Evolutionary conservation across 768 basidiomycete species (phyloP).

Genomic region (Xerocomus brunneocitrinus): DNA sequence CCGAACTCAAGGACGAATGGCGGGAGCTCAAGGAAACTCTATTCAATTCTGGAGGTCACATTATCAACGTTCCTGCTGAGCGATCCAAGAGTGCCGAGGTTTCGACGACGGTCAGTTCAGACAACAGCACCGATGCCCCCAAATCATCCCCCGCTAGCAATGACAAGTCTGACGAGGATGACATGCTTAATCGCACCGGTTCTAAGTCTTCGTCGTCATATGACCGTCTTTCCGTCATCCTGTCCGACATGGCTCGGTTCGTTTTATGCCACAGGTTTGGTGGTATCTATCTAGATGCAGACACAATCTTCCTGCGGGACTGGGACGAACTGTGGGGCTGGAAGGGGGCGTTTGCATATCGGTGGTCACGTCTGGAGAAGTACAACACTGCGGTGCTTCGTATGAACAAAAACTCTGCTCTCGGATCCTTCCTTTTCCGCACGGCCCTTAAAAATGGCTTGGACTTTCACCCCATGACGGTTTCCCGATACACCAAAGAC

Average conservation of each 20-base stretch:
- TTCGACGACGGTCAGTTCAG: slow-evolving; percentile 12
- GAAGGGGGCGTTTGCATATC: slow-evolving; percentile 94
- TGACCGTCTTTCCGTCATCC: slow-evolving; percentile 86
- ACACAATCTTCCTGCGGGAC: slow-evolving; percentile 91
- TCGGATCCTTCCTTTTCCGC: slow-evolving; percentile 91
- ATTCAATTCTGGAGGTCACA: slow-evolving; percentile 84
- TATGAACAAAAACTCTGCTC: slow-evolving; percentile 87
- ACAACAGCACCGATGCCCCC: slow-evolving; percentile 22
- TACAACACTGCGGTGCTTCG: slow-evolving; percentile 97
- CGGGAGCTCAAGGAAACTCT: slow-evolving; percentile 63
- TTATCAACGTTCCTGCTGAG: slow-evolving; percentile 58
- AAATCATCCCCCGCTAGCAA: slow-evolving; percentile 21
- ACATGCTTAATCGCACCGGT: slow-evolving; percentile 76
- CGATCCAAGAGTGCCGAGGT: slow-evolving; percentile 31
- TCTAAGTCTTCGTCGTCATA: slow-evolving; percentile 86
- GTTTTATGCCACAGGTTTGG: slow-evolving; percentile 96
- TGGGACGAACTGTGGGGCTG: slow-evolving; percentile 99
- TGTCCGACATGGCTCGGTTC: slow-evolving; percentile 97
- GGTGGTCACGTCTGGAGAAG: slow-evolving; percentile 88
- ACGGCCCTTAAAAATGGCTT: slow-evolving; percentile 90
- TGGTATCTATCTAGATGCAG: slow-evolving; percentile 95
- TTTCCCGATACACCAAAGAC: slow-evolving; percentile 86
- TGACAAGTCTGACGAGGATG: slow-evolving; percentile 40
- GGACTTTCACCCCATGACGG: slow-evolving; percentile 97
- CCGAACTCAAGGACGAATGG: slow-evolving; percentile 91